phyloP scores from a whole-genome alignment of 139 green algal species.

The Klebsormidium nitens region DNA sequence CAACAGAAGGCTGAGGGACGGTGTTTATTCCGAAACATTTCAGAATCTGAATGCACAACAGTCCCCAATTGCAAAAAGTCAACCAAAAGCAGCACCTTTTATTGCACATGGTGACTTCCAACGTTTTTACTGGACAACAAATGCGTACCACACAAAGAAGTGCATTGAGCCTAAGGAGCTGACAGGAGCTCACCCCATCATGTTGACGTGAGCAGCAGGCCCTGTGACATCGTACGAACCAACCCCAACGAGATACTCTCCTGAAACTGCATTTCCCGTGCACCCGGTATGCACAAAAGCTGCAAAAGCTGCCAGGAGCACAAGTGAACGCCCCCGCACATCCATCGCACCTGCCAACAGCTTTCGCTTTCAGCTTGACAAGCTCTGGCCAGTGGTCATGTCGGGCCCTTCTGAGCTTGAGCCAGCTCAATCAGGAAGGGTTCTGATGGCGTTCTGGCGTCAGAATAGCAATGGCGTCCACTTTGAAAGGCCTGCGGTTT shows the following conservation, averaged over 20 bases:
- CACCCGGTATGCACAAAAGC: no score
- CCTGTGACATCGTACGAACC: slow-evolving; percentile 13
- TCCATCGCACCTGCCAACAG: no score
- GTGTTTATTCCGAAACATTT: background rate
- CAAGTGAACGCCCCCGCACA: no score
- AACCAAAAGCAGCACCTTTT: background rate
- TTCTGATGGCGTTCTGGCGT: no score
- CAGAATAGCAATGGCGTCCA: no score
- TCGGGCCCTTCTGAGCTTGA: no score
- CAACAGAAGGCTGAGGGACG: background rate
- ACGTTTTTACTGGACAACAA: background rate
- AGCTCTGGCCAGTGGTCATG: no score
- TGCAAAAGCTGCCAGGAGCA: no score
- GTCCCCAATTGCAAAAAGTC: background rate
- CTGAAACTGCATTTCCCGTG: no score
- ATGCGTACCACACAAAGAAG: background rate
- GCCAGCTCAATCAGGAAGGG: no score
- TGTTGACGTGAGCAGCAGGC: slow-evolving; percentile 60
- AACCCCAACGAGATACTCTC: slow-evolving; percentile 11
- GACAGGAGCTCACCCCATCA: slow-evolving; percentile 60
- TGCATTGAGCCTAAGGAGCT: background rate
- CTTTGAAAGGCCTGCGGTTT: no score
- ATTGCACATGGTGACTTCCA: background rate
- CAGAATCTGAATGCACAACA: background rate
- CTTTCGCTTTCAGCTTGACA: no score